phyloP scores from a whole-genome alignment of 768 basidiomycete genomes.

The Chlorophyllum brunneum region DNA sequence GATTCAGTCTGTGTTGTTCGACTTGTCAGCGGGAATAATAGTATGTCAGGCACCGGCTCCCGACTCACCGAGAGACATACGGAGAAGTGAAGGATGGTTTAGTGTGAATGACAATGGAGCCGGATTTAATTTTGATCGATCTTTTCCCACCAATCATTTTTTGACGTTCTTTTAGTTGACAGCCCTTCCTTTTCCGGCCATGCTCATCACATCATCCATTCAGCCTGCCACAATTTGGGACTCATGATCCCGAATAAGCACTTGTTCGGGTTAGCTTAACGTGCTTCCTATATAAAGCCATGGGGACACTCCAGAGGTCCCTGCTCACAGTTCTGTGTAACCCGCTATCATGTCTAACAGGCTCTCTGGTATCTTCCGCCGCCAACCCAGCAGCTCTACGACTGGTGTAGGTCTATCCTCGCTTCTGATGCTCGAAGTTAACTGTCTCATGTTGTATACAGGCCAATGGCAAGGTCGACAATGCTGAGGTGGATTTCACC shows the following conservation, averaged over 20 bases:
- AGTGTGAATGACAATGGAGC: too few species aligned
- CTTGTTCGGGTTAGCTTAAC: neutral
- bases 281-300: neutral
- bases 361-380: constrained; percentile 11
- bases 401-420: neutral
- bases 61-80: too few species aligned
- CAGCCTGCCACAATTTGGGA: neutral
- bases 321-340: neutral
- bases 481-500: constrained; percentile 8
- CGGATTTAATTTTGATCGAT: neutral
- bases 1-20: too few species aligned
- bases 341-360: constrained; percentile 10
- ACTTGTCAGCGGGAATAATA: too few species aligned
- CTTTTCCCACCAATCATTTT: neutral
- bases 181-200: neutral
- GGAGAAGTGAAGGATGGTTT: too few species aligned
- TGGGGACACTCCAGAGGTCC: neutral
- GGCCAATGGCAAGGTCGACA: constrained; percentile 17
- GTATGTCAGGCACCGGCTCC: too few species aligned
- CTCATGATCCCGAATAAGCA: neutral
- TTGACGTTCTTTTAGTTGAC: neutral
- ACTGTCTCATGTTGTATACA: neutral
- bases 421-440: neutral
- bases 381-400: constrained; percentile 9
- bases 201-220: neutral